Percentiles rank a stretch among this genome's conserved stretches.
Conservation (phyloP, 768 basidiomycete species). For the Austroboletus festivus region DNA sequence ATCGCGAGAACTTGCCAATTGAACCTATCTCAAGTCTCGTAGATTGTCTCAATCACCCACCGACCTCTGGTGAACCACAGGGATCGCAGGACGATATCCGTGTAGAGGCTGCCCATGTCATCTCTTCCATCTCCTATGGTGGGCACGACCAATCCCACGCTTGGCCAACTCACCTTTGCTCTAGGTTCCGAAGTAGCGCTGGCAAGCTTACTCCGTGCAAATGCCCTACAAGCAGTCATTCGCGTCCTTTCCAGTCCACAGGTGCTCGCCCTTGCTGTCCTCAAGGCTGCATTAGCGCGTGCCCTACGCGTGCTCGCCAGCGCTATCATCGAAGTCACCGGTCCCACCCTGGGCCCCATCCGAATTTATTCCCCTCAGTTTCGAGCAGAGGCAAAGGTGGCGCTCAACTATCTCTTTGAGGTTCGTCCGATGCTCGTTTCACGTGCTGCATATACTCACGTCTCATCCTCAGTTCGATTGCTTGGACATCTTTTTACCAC, state of each 20-base stretch:
- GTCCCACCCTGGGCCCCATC: conserved; percentile 69
- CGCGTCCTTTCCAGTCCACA: conserved; percentile 52
- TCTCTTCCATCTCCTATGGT: conserved; percentile 75
- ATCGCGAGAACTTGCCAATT: neutral
- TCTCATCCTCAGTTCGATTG: conserved; percentile 44
- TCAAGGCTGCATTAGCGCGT: conserved; percentile 60
- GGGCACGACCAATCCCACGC: neutral
- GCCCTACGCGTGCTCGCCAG: conserved; percentile 57
- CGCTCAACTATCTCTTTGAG: conserved; percentile 59
- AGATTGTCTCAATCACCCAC: conserved; percentile 50
- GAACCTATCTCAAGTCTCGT: conserved; percentile 48
- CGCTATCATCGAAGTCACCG: conserved; percentile 64
- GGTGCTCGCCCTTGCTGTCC: conserved; percentile 31
- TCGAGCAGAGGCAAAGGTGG: conserved; percentile 50
- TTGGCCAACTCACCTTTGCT: neutral
- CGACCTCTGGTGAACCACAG: conserved; percentile 31
- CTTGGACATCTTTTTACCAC: conserved; percentile 65
- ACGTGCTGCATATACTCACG: neutral
- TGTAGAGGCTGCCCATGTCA: conserved; percentile 71
- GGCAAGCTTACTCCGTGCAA: conserved; percentile 49
- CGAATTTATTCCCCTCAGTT: conserved; percentile 33
- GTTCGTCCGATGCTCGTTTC: conserved; percentile 31
- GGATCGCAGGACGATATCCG: conserved; percentile 50
- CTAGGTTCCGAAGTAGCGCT: conserved; percentile 65
- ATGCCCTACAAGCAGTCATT: conserved; percentile 59